phyloP scores from a whole-genome alignment of 2,329 filamentous ascomycete species.

The Talaromyces piceae region DNA sequence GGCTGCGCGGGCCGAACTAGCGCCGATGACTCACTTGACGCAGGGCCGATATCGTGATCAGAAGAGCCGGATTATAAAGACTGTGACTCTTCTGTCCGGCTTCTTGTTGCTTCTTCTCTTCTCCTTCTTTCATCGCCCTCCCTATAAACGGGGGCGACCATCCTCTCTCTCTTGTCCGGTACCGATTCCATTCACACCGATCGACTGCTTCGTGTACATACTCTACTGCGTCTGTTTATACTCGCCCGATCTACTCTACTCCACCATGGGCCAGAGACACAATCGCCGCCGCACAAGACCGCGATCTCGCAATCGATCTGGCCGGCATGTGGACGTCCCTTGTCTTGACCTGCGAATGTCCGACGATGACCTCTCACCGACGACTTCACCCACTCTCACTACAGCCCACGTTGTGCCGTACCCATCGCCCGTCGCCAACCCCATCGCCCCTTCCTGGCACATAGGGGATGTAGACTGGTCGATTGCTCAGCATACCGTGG shows the following conservation, averaged over 20 bases:
- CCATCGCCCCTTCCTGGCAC: slow-evolving; percentile 35
- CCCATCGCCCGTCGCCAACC: slow-evolving; percentile 26
- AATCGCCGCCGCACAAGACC: slow-evolving; percentile 39
- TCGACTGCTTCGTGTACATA: not conserved
- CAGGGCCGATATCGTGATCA: not conserved
- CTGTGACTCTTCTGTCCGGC: not conserved
- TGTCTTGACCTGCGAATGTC: slow-evolving; percentile 9
- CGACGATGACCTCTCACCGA: not conserved
- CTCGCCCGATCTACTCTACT: not conserved
- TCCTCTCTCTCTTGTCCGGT: not conserved
- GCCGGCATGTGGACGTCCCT: not conserved
- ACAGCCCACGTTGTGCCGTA: slow-evolving; percentile 17
- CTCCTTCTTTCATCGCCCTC: not conserved
- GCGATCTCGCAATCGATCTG: slow-evolving; percentile 30
- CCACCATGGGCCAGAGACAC: slow-evolving; percentile 39
- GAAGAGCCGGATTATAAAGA: not conserved
- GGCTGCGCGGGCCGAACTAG: no score
- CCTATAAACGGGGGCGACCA: not conserved
- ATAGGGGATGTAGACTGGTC: slow-evolving; percentile 35
- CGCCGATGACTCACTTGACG: not conserved
- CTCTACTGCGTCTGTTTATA: not conserved
- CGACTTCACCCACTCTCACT: slow-evolving; percentile 9
- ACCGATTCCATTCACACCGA: not conserved
- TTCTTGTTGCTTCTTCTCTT: not conserved
- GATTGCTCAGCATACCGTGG: slow-evolving; percentile 26